phyloP scores from a whole-genome alignment of 2,329 filamentous ascomycete genomes.

The Tolypocladium pustulatum region DNA sequence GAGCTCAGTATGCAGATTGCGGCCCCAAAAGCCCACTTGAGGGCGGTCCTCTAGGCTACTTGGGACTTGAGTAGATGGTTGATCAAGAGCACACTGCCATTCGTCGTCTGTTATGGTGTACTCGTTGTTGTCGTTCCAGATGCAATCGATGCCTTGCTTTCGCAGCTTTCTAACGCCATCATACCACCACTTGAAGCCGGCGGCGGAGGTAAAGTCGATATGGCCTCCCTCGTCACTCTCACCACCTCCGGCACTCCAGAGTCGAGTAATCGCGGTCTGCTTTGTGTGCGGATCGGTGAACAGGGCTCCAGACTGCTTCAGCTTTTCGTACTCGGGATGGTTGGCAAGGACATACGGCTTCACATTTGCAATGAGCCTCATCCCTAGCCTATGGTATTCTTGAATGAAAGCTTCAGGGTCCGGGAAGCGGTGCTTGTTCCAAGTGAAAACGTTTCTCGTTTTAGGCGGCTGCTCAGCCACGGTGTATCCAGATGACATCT shows the following conservation, averaged over 20 bases:
- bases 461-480: background rate
- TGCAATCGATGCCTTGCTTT: constrained; percentile 55
- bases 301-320: constrained; percentile 48
- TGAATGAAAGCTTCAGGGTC: constrained; percentile 54
- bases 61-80: constrained; percentile 22
- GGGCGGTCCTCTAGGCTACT: constrained; percentile 22
- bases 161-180: constrained; percentile 53
- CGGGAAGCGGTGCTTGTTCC: constrained; percentile 61
- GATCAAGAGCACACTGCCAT: constrained; percentile 51
- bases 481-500: background rate
- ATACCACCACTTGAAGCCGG: constrained; percentile 63
- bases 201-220: constrained; percentile 60
- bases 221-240: constrained; percentile 61
- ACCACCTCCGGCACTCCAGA: constrained; percentile 61
- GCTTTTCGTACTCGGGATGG: constrained; percentile 55
- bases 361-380: constrained; percentile 60
- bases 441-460: constrained; percentile 26
- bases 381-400: constrained; percentile 52
- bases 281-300: constrained; percentile 43
- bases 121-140: constrained; percentile 76
- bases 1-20: constrained; percentile 58
- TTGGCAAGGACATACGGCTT: constrained; percentile 61
- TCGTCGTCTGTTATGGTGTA: constrained; percentile 56
- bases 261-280: constrained; percentile 39
- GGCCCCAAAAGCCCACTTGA: constrained; percentile 57